Evolutionary conservation across 148 eudicot genomes (phyloP).

Genomic region (Chenopodium suecicum): DNA sequence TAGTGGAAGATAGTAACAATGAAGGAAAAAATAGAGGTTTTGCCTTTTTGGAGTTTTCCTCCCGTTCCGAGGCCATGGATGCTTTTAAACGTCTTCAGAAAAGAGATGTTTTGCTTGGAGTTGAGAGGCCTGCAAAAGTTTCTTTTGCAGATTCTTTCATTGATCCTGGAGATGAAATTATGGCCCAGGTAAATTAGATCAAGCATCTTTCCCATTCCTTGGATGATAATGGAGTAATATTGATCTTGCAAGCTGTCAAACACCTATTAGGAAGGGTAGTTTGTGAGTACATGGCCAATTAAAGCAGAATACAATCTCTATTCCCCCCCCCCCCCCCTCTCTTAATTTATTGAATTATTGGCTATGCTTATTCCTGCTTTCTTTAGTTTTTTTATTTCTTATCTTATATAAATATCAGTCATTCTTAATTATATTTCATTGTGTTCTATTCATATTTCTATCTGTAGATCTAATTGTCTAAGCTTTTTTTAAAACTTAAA

Average conservation of each 20-base stretch:
- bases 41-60: slow-evolving; percentile 93
- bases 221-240: slow-evolving; percentile 19
- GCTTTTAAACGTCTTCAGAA: slow-evolving; percentile 93
- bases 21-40: slow-evolving; percentile 88
- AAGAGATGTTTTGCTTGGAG: slow-evolving; percentile 86
- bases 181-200: slow-evolving; percentile 84
- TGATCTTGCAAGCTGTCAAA: slow-evolving; percentile 14
- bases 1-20: slow-evolving; percentile 86
- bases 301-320: neutral
- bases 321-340: too few species aligned
- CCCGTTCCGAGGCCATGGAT: slow-evolving; percentile 94
- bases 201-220: slow-evolving; percentile 7
- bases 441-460: too few species aligned
- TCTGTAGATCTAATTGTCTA: too few species aligned
- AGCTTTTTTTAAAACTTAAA: neutral
- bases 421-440: too few species aligned
- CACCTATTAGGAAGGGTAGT: neutral
- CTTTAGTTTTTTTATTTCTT: too few species aligned
- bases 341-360: neutral
- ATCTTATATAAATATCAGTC: too few species aligned
- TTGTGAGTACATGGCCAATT: neutral
- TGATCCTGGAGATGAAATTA: slow-evolving; percentile 97
- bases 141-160: slow-evolving; percentile 96
- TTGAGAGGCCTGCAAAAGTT: slow-evolving; percentile 94
- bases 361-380: neutral